These are phyloP conservation scores for Marasmius fiardii DNA, from an alignment of 1,284 basidiomycete species.

Conservation along the genomic window DNA sequence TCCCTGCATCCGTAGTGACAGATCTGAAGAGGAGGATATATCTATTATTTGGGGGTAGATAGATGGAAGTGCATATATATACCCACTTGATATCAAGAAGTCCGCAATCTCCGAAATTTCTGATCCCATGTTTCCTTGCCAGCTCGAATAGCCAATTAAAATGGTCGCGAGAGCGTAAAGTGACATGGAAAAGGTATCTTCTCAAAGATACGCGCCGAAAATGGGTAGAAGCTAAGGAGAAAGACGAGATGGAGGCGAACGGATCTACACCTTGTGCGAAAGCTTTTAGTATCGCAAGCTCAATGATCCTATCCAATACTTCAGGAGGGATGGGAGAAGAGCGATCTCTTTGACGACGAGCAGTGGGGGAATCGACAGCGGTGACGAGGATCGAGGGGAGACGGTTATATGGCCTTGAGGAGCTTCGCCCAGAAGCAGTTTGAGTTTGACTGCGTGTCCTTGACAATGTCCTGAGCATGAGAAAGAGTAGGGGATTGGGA, in stretches of 20 bases:
- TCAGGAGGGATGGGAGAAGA: background rate
- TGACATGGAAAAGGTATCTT: background rate
- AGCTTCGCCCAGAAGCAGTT: background rate
- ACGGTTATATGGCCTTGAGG: background rate
- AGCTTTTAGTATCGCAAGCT: background rate
- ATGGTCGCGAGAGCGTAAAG: background rate
- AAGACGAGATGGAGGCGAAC: background rate
- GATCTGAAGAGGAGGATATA: background rate
- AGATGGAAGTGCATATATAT: slow-evolving; percentile 2
- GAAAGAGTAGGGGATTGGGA: background rate
- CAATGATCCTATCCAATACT: background rate
- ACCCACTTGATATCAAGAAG: background rate
- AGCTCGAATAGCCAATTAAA: background rate
- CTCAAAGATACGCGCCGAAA: background rate
- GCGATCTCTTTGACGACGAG: background rate
- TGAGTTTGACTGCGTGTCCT: slow-evolving; percentile 1
- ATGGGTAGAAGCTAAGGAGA: background rate
- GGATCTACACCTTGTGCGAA: background rate
- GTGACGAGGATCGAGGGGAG: background rate
- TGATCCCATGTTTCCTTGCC: background rate
- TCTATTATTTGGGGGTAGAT: background rate
- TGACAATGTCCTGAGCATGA: slow-evolving; percentile 1
- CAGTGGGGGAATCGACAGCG: background rate
- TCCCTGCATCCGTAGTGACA: background rate
- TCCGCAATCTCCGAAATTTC: background rate